A percentile compares a stretch with the other conserved stretches of the same genome.
These are phyloP conservation scores for Symmetrospora coprosmae DNA, from an alignment of 768 basidiomycete species.

Conservation along the genomic window DNA sequence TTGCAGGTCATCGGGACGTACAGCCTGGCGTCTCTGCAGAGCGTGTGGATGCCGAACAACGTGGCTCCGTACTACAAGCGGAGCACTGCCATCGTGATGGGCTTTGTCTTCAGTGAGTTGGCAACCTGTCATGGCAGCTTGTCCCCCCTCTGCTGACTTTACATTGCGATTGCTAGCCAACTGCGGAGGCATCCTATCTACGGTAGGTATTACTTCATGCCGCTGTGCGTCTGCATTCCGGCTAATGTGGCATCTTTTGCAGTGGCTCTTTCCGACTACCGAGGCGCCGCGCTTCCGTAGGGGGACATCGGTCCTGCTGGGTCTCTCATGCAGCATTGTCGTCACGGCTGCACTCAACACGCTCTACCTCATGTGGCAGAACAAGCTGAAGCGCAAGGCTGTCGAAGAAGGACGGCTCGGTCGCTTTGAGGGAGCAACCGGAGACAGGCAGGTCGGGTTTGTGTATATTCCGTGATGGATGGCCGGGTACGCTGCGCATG, in stretches of 20 bases:
- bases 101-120: constrained; percentile 26
- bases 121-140: not conserved
- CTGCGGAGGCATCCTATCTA: constrained; percentile 9
- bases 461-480: no score
- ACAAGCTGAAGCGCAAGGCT: not conserved
- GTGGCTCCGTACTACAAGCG: constrained; percentile 36
- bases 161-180: no score
- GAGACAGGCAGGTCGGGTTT: no score
- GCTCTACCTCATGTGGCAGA: not conserved
- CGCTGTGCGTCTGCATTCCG: not conserved
- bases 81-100: constrained; percentile 34
- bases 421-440: no score
- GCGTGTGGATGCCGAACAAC: constrained; percentile 36
- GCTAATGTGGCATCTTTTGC: not conserved
- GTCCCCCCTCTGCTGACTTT: not conserved
- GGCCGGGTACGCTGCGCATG: no score
- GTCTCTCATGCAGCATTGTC: not conserved
- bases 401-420: not conserved
- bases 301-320: constrained; percentile 11
- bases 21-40: constrained; percentile 30
- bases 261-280: not conserved
- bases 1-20: constrained; percentile 36
- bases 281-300: constrained; percentile 2
- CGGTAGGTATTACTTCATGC: not conserved
- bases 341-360: not conserved